Percentiles rank a stretch among this genome's conserved stretches.
Conservation (phyloP, 768 basidiomycete genomes). For the Psilocybe cubensis region DNA sequence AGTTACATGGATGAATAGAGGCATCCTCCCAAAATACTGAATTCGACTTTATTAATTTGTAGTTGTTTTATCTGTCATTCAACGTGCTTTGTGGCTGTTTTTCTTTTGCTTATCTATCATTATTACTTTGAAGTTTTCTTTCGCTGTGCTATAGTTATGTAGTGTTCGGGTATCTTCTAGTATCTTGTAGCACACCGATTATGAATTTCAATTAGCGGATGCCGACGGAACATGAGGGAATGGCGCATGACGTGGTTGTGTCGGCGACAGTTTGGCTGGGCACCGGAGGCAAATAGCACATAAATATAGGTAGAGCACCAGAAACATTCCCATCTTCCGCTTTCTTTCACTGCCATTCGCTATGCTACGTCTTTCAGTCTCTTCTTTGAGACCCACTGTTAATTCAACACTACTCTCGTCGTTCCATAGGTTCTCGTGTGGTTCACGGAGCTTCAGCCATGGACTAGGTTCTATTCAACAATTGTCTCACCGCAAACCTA, state of each 20-base stretch:
- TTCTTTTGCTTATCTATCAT: slow-evolving; percentile 23
- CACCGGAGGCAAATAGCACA: background rate
- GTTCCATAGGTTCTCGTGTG: slow-evolving; percentile 7
- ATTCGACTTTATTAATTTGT: slow-evolving; percentile 2
- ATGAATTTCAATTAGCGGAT: slow-evolving; percentile 3
- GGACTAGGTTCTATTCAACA: slow-evolving; percentile 3
- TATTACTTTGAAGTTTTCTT: slow-evolving; percentile 21
- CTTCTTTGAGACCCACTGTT: slow-evolving; percentile 16
- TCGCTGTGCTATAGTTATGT: slow-evolving; percentile 17
- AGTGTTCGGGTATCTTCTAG: slow-evolving; percentile 9
- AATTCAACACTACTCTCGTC: slow-evolving; percentile 6
- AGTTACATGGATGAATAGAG: background rate
- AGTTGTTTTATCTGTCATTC: slow-evolving; percentile 3
- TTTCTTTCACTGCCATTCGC: slow-evolving; percentile 5
- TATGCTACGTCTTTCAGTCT: slow-evolving; percentile 19
- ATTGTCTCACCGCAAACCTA: slow-evolving; percentile 8
- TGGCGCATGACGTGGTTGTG: slow-evolving; percentile 21
- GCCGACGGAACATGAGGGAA: background rate
- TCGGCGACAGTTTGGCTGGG: slow-evolving; percentile 3
- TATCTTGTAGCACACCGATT: background rate
- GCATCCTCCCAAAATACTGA: background rate
- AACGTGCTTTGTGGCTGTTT: slow-evolving; percentile 1
- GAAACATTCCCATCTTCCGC: background rate
- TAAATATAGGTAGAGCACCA: background rate
- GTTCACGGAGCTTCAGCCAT: slow-evolving; percentile 20